Conservation (phyloP, 2,329 filamentous ascomycete genomes). For the Paracamarosporium sp. region DNA sequence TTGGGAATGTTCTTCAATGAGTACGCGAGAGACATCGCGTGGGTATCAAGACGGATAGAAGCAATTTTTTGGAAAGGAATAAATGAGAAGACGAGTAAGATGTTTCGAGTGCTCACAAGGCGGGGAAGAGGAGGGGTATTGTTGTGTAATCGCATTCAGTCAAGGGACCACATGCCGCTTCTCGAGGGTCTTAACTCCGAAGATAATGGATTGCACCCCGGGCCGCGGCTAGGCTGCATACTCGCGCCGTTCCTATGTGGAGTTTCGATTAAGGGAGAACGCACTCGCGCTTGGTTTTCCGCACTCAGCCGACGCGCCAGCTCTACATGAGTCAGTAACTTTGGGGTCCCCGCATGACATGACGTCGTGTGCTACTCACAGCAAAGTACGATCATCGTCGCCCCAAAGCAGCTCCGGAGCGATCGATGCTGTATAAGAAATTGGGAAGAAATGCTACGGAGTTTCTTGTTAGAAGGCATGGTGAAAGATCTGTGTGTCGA, state of each 20-base stretch:
- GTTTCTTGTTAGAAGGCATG: not conserved
- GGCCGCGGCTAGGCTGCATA: slow-evolving; percentile 4
- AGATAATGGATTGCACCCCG: slow-evolving; percentile 5
- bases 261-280: slow-evolving; percentile 13
- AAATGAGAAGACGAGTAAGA: not conserved
- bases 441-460: not conserved
- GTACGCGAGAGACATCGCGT: slow-evolving; percentile 39
- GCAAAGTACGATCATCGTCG: not conserved
- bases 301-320: slow-evolving; percentile 10
- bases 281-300: slow-evolving; percentile 37
- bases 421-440: not conserved
- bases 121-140: slow-evolving; percentile 26
- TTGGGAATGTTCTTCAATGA: slow-evolving; percentile 46
- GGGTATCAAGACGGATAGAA: slow-evolving; percentile 8
- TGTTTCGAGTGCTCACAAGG: not conserved
- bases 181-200: slow-evolving; percentile 17
- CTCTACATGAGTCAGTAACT: slow-evolving; percentile 20
- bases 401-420: not conserved
- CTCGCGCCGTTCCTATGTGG: not conserved
- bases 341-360: slow-evolving; percentile 5
- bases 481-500: too few species aligned
- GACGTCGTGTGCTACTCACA: slow-evolving; percentile 5
- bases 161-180: slow-evolving; percentile 8
- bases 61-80: not conserved
- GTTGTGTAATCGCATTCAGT: not conserved